Conservation (phyloP, 768 basidiomycete species). For the Candolleomyces eurysporus region DNA sequence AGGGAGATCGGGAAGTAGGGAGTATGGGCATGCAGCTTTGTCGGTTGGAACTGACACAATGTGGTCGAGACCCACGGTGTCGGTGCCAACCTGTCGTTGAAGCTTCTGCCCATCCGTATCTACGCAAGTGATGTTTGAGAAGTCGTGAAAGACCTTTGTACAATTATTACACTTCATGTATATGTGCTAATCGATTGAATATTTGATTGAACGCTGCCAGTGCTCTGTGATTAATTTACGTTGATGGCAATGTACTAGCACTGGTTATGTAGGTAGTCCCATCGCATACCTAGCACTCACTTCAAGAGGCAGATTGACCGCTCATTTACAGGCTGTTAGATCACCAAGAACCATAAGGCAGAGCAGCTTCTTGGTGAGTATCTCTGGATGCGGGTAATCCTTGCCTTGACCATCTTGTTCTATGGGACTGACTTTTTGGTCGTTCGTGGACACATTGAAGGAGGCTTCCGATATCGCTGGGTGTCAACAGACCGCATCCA, state of each 20-base stretch:
- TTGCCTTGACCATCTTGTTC: not conserved
- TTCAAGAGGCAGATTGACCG: not conserved
- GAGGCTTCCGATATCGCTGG: not conserved
- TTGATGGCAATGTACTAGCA: too few relatives aligned
- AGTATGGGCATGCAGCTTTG: too few relatives aligned
- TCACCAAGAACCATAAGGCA: not conserved
- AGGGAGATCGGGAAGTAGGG: constrained; percentile 1
- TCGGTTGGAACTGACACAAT: too few relatives aligned
- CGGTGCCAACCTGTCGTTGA: too few relatives aligned
- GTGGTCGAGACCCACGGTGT: too few relatives aligned
- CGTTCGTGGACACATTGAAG: not conserved
- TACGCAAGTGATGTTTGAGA: too few relatives aligned
- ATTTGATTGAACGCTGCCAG: too few relatives aligned
- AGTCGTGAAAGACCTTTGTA: too few relatives aligned
- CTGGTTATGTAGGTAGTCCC: constrained; percentile 1
- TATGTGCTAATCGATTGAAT: too few relatives aligned
- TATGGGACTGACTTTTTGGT: constrained; percentile 3
- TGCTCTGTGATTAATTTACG: too few relatives aligned
- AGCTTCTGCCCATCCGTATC: too few relatives aligned
- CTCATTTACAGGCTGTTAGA: constrained; percentile 7
- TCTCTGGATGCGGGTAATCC: constrained; percentile 11
- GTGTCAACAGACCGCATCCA: not conserved
- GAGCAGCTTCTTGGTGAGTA: constrained; percentile 1
- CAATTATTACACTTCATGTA: too few relatives aligned
- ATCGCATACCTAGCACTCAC: not conserved